Base-by-base conservation (phyloP, 495 filamentous ascomycete genomes). In the Aspergillus nanangensis region DNA sequence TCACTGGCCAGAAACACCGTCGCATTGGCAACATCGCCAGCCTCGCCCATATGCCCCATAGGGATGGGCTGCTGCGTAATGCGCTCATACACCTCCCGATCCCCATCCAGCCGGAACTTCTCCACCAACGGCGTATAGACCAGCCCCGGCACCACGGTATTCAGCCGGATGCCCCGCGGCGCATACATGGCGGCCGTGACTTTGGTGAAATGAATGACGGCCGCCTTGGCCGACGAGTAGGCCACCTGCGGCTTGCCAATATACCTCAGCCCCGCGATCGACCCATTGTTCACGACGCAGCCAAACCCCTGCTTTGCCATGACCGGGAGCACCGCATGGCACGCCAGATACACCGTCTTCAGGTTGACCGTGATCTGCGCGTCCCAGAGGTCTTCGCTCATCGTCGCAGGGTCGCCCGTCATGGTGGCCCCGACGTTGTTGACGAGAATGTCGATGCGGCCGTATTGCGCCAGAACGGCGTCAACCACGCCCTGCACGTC, bases 381-480 rank as follows among this genome's bases (percentile, higher is more conserved):
- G 51, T 79, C 67, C n/a, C 73, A 79, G 0, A 66, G 49, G 10
- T 72, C 64, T 45, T 77, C 75, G 0, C 22, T 14, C 66, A 79
- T 70, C 13, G 62, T 58, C 7, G 69, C 74, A 2, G 77, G 74
- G 38, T 67, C 66, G 0, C 76, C 77, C 0, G 75, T 68, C 49
- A 77, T 66, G 17, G 58, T 67, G 15, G 53, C 47, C 5, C 76
- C 78, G 0, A 80, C 76, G 47, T 78, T 79, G 50, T 78, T 79
- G 10, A 80, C 59, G 4, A 81, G 63, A 25, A 81, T 76, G 46
- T 81, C 77, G 15, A 81, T 76, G 2, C 76, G 61, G 24, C 72
- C 73, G 44, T 79, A 59, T 27, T 65, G 70, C 5, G 40, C 52
- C 49, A 78, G 58, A 47, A 72, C 77, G 1, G 55, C 53, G 17